A percentile compares a stretch with the other conserved stretches of the same genome.
These are phyloP conservation scores for Diplodia corticola DNA, from an alignment of 2,329 filamentous ascomycete genomes.

Conservation along the genomic window DNA sequence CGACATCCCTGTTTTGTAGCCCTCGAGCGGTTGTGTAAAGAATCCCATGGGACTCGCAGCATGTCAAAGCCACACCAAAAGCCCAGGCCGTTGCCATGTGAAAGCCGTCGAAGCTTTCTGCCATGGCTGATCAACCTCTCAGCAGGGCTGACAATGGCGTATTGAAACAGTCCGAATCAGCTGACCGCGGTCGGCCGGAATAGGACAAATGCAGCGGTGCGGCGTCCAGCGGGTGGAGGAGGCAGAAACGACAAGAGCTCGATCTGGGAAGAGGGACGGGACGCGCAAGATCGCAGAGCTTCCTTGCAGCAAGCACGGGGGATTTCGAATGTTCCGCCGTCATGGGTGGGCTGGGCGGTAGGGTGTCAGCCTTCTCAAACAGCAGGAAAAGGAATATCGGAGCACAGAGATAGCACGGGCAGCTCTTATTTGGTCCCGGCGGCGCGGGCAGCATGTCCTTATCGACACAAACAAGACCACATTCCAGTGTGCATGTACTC, in stretches of 20 bases:
- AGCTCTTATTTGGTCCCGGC: slow-evolving; percentile 10
- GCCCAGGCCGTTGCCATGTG: background rate
- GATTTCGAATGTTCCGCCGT: background rate
- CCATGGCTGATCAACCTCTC: background rate
- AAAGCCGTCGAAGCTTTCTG: background rate
- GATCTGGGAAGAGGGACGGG: background rate
- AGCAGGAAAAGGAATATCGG: slow-evolving; percentile 4
- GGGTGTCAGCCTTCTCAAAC: slow-evolving; percentile 16
- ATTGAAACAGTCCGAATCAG: background rate
- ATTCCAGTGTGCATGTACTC: background rate
- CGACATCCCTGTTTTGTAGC: background rate
- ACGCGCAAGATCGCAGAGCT: slow-evolving; percentile 2
- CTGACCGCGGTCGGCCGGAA: background rate
- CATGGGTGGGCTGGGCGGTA: background rate
- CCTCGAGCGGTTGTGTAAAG: background rate
- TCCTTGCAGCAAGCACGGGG: slow-evolving; percentile 9
- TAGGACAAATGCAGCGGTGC: background rate
- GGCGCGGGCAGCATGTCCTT: background rate
- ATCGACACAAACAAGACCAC: slow-evolving; percentile 16
- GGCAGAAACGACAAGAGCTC: background rate
- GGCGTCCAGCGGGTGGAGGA: background rate
- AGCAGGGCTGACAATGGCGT: background rate
- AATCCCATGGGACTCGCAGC: background rate
- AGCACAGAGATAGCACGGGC: slow-evolving; percentile 5
- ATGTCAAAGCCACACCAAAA: background rate